These are phyloP conservation scores for Didymella lethalis DNA, from an alignment of 2,329 filamentous ascomycete species.

Conservation along the genomic window DNA sequence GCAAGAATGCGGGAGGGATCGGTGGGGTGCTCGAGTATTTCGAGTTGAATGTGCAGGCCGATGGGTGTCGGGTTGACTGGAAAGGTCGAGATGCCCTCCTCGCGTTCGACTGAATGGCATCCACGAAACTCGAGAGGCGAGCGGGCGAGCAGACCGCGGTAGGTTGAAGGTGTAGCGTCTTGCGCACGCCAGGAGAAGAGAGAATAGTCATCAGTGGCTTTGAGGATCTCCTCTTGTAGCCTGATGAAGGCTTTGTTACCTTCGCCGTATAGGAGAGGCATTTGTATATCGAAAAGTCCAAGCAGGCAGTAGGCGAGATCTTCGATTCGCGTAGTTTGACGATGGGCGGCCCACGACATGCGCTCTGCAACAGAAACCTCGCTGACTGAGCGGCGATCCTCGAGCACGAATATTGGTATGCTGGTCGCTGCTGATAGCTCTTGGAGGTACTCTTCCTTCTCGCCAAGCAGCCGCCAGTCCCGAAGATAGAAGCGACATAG, in stretches of 20 bases:
- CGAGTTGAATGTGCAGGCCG: slow-evolving; percentile 35
- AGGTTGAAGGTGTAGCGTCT: slow-evolving; percentile 26
- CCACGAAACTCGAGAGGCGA: slow-evolving; percentile 33
- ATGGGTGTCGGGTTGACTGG: slow-evolving; percentile 33
- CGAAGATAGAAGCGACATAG: slow-evolving; percentile 37
- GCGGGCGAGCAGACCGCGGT: slow-evolving; percentile 38
- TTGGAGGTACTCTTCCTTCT: slow-evolving; percentile 35
- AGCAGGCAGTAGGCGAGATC: slow-evolving; percentile 43
- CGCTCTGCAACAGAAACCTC: slow-evolving; percentile 37
- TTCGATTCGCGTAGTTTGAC: slow-evolving; percentile 39
- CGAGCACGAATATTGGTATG: slow-evolving; percentile 34
- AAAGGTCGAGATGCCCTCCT: slow-evolving; percentile 28
- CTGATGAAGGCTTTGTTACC: slow-evolving; percentile 40
- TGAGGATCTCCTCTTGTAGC: slow-evolving; percentile 41
- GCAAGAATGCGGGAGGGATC: slow-evolving; percentile 28
- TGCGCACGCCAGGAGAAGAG: slow-evolving; percentile 37
- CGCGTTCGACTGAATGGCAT: slow-evolving; percentile 33
- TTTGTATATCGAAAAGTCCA: slow-evolving; percentile 44
- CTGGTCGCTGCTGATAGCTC: slow-evolving; percentile 37
- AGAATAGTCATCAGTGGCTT: slow-evolving; percentile 40
- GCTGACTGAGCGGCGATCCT: slow-evolving; percentile 26
- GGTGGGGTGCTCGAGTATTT: slow-evolving; percentile 29
- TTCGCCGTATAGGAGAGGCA: slow-evolving; percentile 43
- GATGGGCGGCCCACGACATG: slow-evolving; percentile 41
- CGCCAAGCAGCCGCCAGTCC: slow-evolving; percentile 39